Conservation (phyloP, 2,329 filamentous ascomycete genomes). For the Alternaria solani region DNA sequence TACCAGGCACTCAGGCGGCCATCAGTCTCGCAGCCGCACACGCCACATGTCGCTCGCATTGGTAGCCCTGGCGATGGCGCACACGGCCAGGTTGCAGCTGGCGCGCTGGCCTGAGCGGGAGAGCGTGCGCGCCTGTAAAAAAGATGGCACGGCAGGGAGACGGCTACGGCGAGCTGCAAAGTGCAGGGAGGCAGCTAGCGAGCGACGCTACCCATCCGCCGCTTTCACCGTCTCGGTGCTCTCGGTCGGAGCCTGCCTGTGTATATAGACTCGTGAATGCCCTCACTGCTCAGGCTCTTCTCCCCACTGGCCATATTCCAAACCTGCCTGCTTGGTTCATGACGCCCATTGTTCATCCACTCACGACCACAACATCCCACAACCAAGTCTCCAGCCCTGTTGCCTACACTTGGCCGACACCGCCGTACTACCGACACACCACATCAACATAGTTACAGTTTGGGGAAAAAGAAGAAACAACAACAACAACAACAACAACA, state of each 20-base stretch:
- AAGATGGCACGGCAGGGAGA: slow-evolving; percentile 33
- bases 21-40: slow-evolving; percentile 13
- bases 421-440: slow-evolving; percentile 14
- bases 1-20: slow-evolving; percentile 2
- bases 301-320: slow-evolving; percentile 24
- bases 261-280: slow-evolving; percentile 35
- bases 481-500: too few species aligned
- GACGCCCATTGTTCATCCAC: background rate
- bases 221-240: slow-evolving; percentile 40
- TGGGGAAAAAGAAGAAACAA: background rate
- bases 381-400: slow-evolving; percentile 6
- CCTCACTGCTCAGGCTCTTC: slow-evolving; percentile 28
- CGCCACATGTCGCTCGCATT: slow-evolving; percentile 6
- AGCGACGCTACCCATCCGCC: slow-evolving; percentile 29
- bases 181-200: slow-evolving; percentile 27
- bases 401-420: slow-evolving; percentile 12
- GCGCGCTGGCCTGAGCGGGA: slow-evolving; percentile 16
- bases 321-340: slow-evolving; percentile 13
- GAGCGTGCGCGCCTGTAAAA: slow-evolving; percentile 8
- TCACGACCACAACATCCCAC: background rate
- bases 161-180: slow-evolving; percentile 21
- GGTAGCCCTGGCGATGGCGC: slow-evolving; percentile 9
- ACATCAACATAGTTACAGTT: background rate
- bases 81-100: slow-evolving; percentile 15
- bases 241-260: slow-evolving; percentile 15